Evolutionary conservation across 2,329 filamentous ascomycete species (phyloP).

Genomic region (Trichoderma cornu-damae): DNA sequence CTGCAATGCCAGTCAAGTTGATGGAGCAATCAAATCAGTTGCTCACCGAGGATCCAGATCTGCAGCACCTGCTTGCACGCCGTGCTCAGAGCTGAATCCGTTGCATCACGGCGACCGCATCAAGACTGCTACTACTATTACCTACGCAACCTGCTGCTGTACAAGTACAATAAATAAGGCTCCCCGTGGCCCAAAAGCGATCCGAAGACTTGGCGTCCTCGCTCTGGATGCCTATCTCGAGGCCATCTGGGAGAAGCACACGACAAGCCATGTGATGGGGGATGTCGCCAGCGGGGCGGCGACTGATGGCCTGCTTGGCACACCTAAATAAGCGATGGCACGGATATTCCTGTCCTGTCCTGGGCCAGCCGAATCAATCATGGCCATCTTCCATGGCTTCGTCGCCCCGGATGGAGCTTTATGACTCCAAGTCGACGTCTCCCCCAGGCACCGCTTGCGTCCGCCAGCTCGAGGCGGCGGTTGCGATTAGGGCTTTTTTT

Average conservation of each 20-base stretch:
- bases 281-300: background rate
- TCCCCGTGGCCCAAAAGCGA: background rate
- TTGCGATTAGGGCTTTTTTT: background rate
- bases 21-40: background rate
- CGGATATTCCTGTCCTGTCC: too few species aligned
- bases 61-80: background rate
- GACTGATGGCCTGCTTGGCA: slow-evolving; percentile 14
- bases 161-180: too few species aligned
- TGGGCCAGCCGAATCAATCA: background rate
- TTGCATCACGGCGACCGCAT: background rate
- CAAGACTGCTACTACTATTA: too few species aligned
- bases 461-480: background rate
- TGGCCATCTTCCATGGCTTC: background rate
- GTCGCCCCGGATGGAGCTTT: background rate
- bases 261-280: slow-evolving; percentile 14
- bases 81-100: too few species aligned
- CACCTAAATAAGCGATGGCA: slow-evolving; percentile 11
- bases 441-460: background rate
- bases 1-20: background rate
- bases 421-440: background rate
- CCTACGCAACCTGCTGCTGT: too few species aligned
- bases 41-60: background rate
- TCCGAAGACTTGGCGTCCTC: background rate
- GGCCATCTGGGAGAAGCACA: background rate
- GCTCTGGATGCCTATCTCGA: background rate